Percentiles rank a stretch among this genome's conserved stretches.
phyloP scores from a whole-genome alignment of 1,284 basidiomycete species.

The Moesziomyces aphidis region DNA sequence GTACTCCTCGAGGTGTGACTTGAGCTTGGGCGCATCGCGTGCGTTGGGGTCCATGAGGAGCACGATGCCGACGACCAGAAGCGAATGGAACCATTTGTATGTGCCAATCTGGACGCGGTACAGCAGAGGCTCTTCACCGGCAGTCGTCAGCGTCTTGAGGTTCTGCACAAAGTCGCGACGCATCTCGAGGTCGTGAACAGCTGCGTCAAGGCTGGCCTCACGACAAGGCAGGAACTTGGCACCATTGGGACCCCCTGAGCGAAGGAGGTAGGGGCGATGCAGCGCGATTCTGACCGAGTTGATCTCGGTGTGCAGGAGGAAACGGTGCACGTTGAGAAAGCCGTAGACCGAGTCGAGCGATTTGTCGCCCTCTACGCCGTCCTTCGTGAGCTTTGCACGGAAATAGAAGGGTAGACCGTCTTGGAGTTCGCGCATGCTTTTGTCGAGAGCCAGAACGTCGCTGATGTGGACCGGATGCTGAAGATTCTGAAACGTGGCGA shows the following conservation, averaged over 20 bases:
- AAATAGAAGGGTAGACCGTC: constrained; percentile 60
- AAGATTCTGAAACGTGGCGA: constrained; percentile 44
- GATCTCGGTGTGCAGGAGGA: constrained; percentile 59
- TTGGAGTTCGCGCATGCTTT: constrained; percentile 40
- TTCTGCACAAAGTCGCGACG: constrained; percentile 46
- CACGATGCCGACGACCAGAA: constrained; percentile 56
- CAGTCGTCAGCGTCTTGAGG: constrained; percentile 17
- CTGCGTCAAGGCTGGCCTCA: constrained; percentile 55
- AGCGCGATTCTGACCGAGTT: constrained; percentile 52
- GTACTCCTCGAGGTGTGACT: constrained; percentile 46
- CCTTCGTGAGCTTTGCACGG: constrained; percentile 26
- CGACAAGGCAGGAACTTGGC: constrained; percentile 49
- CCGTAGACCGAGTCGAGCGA: constrained; percentile 52
- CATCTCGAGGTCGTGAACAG: constrained; percentile 55
- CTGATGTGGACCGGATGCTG: constrained; percentile 46
- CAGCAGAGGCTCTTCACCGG: constrained; percentile 26
- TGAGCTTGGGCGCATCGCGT: constrained; percentile 43
- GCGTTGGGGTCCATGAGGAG: constrained; percentile 56
- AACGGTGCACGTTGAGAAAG: constrained; percentile 59
- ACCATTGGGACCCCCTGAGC: constrained; percentile 44
- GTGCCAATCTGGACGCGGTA: constrained; percentile 54
- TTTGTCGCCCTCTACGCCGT: constrained; percentile 44
- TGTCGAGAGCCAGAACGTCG: constrained; percentile 54
- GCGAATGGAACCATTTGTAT: constrained; percentile 60
- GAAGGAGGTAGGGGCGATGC: constrained; percentile 59